Conservation (phyloP, 768 basidiomycete genomes). For the Hemileccinum impolitum region DNA sequence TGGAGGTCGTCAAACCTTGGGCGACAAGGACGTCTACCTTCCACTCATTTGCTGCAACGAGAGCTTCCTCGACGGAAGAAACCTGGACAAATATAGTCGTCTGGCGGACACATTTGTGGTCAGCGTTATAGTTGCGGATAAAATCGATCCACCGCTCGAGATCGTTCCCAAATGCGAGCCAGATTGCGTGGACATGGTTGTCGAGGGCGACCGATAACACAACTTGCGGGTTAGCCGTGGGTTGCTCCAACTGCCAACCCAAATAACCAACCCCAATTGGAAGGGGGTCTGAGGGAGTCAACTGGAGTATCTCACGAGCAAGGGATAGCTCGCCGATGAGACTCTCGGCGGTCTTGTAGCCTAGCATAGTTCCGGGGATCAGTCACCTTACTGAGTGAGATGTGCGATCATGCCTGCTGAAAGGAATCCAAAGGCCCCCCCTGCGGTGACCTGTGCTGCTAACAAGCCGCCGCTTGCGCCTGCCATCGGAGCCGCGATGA, state of each 20-base stretch:
- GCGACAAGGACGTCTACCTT: slow-evolving; percentile 71
- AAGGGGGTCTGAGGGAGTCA: slow-evolving; percentile 31
- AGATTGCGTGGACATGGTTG: slow-evolving; percentile 58
- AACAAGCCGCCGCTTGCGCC: slow-evolving; percentile 60
- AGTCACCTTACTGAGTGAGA: not conserved
- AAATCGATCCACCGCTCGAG: slow-evolving; percentile 57
- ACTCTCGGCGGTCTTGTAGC: slow-evolving; percentile 42
- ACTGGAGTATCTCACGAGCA: slow-evolving; percentile 44
- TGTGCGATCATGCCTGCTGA: slow-evolving; percentile 45
- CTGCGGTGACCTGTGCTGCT: slow-evolving; percentile 59
- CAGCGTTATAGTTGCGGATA: slow-evolving; percentile 53
- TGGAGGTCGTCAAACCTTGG: slow-evolving; percentile 52
- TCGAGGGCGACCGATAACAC: slow-evolving; percentile 51
- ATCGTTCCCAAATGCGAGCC: slow-evolving; percentile 70
- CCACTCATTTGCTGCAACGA: slow-evolving; percentile 60
- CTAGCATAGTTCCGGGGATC: slow-evolving; percentile 30
- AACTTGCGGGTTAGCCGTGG: slow-evolving; percentile 35
- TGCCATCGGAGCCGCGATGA: slow-evolving; percentile 70
- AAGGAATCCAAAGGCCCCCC: slow-evolving; percentile 75
- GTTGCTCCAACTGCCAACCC: slow-evolving; percentile 64
- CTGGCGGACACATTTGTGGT: slow-evolving; percentile 35
- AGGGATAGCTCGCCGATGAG: slow-evolving; percentile 50
- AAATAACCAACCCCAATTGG: slow-evolving; percentile 77
- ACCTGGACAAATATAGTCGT: slow-evolving; percentile 66
- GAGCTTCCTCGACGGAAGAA: slow-evolving; percentile 57